phyloP scores from a whole-genome alignment of 768 basidiomycete species.

The Phaeotremella skinneri region DNA sequence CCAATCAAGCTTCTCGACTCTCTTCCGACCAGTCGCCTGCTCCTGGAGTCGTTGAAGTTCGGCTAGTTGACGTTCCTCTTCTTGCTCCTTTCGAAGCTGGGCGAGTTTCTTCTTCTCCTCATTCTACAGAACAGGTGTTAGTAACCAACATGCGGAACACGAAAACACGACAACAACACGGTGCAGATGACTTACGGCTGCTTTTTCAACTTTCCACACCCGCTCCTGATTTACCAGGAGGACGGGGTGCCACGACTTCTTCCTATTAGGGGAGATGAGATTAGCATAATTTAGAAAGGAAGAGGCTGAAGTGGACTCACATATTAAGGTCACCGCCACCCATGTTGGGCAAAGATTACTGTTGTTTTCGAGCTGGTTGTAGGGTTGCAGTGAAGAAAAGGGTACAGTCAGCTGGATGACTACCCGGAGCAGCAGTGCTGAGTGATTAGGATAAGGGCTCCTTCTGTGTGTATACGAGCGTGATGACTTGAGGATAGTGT shows the following conservation, averaged over 20 bases:
- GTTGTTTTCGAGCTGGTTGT: background rate
- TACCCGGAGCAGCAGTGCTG: no score
- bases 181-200: constrained; percentile 64
- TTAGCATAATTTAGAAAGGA: constrained; percentile 1
- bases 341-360: constrained; percentile 62
- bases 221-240: constrained; percentile 97
- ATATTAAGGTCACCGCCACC: constrained; percentile 97
- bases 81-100: constrained; percentile 94
- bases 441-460: no score
- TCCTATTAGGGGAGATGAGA: constrained; percentile 22
- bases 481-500: no score
- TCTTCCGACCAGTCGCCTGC: constrained; percentile 89
- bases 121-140: constrained; percentile 59
- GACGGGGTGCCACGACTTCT: constrained; percentile 95
- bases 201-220: constrained; percentile 98
- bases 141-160: constrained; percentile 13
- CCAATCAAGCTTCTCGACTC: constrained; percentile 94
- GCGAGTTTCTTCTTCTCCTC: constrained; percentile 99
- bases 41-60: constrained; percentile 95
- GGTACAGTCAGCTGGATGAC: no score
- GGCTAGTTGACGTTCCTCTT: constrained; percentile 93
- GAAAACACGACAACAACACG: background rate
- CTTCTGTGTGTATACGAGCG: no score
- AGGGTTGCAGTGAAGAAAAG: no score
- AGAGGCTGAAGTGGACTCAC: constrained; percentile 59